Percentiles rank a stretch among this genome's conserved stretches.
Conservation (phyloP, 1,139 yeast species). For the Groenewaldozyma auringiensis region DNA sequence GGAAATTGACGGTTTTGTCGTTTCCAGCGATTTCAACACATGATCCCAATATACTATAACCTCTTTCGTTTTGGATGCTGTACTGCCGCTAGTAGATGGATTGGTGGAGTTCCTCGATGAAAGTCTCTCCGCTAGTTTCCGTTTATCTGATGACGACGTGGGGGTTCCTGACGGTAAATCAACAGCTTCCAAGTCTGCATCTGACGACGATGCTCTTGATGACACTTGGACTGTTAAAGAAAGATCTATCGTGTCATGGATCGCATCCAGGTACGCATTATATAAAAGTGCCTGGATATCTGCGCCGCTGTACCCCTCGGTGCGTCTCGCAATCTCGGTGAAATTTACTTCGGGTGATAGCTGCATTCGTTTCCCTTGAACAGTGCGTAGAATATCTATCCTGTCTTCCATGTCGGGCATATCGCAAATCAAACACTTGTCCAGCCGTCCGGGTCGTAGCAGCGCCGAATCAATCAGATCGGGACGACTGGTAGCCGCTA, state of each 20-base stretch:
- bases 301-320: conserved; percentile 87
- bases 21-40: conserved; percentile 55
- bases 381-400: conserved; percentile 59
- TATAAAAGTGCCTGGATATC: conserved; percentile 90
- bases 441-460: conserved; percentile 90
- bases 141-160: conserved; percentile 32
- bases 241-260: conserved; percentile 60
- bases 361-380: conserved; percentile 37
- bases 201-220: conserved; percentile 17
- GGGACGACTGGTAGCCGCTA: conserved; percentile 95
- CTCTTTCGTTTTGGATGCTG: conserved; percentile 2
- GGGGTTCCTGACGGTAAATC: conserved; percentile 32
- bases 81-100: not conserved
- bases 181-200: conserved; percentile 30
- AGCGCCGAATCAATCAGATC: conserved; percentile 93
- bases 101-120: not conserved
- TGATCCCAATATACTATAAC: conserved; percentile 47
- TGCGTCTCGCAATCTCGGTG: conserved; percentile 46
- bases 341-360: conserved; percentile 44
- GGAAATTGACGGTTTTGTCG: conserved; percentile 85
- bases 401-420: conserved; percentile 71
- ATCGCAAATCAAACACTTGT: conserved; percentile 83
- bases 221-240: conserved; percentile 28
- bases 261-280: conserved; percentile 86
- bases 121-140: conserved; percentile 41